A percentile compares a stretch with the other conserved stretches of the same genome.
phyloP scores from a whole-genome alignment of 139 green algal species.

The Microglena sp. region DNA sequence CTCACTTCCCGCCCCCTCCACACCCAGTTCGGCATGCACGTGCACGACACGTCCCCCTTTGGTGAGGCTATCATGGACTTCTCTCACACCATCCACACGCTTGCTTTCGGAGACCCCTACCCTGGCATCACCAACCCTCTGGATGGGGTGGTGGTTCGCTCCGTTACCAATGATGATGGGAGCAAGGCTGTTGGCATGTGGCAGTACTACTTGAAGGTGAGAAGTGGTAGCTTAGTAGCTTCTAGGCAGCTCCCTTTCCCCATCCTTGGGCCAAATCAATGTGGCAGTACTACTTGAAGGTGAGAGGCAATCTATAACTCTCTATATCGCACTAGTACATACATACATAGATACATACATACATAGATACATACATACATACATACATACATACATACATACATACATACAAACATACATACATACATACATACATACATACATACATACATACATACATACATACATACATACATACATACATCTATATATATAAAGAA shows the following conservation, averaged over 20 bases:
- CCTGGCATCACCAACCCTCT: slow-evolving; percentile 76
- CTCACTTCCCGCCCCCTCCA: too few species aligned
- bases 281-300: not conserved
- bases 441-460: not conserved
- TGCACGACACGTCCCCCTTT: slow-evolving; percentile 90
- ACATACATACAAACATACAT: not conserved
- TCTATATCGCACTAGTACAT: too few species aligned
- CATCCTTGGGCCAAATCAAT: not conserved
- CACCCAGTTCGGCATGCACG: slow-evolving; percentile 80
- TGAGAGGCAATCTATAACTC: not conserved
- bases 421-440: not conserved
- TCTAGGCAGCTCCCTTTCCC: too few species aligned
- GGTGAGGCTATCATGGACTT: slow-evolving; percentile 49
- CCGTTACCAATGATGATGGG: too few species aligned
- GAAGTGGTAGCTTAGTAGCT: too few species aligned
- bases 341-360: not conserved
- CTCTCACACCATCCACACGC: slow-evolving; percentile 74
- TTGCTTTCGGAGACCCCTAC: slow-evolving; percentile 48
- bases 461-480: too few species aligned
- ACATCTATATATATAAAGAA: too few species aligned
- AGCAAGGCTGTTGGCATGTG: slow-evolving; percentile 59
- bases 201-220: slow-evolving; percentile 97
- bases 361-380: not conserved
- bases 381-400: not conserved
- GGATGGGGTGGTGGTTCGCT: slow-evolving; percentile 44